Evolutionary conservation across 2,329 filamentous ascomycete species (phyloP), one percentile per base, ranked within the genome.

Genomic region (Ceratocystis colombiana): DNA sequence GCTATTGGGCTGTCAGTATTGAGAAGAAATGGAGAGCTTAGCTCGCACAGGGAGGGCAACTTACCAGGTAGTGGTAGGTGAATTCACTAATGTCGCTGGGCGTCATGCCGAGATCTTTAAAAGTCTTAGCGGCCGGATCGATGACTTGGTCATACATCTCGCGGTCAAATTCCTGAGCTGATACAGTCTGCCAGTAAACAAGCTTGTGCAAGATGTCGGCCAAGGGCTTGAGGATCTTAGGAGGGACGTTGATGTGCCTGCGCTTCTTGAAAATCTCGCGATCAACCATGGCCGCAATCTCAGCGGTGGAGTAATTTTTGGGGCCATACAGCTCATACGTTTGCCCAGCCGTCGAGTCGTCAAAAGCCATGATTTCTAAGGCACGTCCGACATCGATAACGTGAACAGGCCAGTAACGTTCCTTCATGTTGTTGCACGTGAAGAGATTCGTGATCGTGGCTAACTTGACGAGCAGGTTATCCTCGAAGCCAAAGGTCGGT

Each of bases 241-340:
- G 94, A 67, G 94, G 93, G 57, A 99, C 73, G 77, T 99, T 97
- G 78, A 99, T 83, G 77, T 96, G 92, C 70, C 89, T 84, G 72
- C 92, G 86, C 76, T 88, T 83, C 80, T 96, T 95, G 80, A 88
- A 84, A 71, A 96, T 96, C 79, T 99, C 94, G 70, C 84, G 86
- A 79, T 96, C 91, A 63, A 97, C 92, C 70, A 97, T 76, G 72
- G 88, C 84, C 62, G 89, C 87, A 71, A 99, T 90, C 76, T 97
- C 88, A 45, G 84, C 85, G 73, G 91, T 90, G 69, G 87, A 90
- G 82, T 97, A 97, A 73, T 96, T 84, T 77, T 88, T 94, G 59
- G 94, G 93, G 1, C 94, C 94, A 76, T 90, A 96, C 17, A 99
- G 87, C 79, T 99, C 94, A 73, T 83, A 99, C 0, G 93, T 99